phyloP scores from a whole-genome alignment of 257 asterid species.

The Plantago ovata region DNA sequence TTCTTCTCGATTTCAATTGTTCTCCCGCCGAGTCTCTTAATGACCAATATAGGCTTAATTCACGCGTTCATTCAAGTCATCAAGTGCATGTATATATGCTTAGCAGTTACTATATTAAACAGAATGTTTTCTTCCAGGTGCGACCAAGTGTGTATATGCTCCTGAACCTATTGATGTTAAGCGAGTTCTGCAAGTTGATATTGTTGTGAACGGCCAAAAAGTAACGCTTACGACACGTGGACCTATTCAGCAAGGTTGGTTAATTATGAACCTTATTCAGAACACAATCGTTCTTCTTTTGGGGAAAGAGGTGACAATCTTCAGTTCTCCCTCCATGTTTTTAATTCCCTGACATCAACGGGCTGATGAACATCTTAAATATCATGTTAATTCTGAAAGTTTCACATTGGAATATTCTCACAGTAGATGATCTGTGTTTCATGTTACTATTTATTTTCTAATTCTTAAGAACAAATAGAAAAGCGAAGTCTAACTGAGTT shows the following conservation, averaged over 20 bases:
- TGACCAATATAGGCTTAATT: not conserved
- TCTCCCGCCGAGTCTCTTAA: too few relatives aligned
- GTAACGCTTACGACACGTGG: slow-evolving; percentile 49
- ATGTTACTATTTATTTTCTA: too few relatives aligned
- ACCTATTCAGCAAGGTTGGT: slow-evolving; percentile 71
- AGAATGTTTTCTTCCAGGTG: slow-evolving; percentile 43
- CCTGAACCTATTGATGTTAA: slow-evolving; percentile 92
- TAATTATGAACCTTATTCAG: not conserved
- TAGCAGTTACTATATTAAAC: not conserved
- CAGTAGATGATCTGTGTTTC: too few relatives aligned
- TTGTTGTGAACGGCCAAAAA: slow-evolving; percentile 49
- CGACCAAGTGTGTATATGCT: slow-evolving; percentile 78
- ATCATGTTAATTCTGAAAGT: not conserved
- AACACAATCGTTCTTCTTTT: not conserved
- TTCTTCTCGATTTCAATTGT: not conserved
- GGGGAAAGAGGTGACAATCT: too few relatives aligned
- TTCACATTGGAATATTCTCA: slow-evolving; percentile 1
- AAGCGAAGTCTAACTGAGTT: not conserved
- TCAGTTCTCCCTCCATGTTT: too few relatives aligned
- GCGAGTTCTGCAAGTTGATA: slow-evolving; percentile 77
- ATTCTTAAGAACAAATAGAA: too few relatives aligned
- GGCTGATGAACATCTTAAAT: too few relatives aligned
- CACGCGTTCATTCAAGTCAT: not conserved
- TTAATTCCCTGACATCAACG: too few relatives aligned
- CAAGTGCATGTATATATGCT: not conserved